Percentiles rank a stretch among this genome's conserved stretches.
Conservation (phyloP, 176 grass and related monocot genomes). For the Musa acuminata region DNA sequence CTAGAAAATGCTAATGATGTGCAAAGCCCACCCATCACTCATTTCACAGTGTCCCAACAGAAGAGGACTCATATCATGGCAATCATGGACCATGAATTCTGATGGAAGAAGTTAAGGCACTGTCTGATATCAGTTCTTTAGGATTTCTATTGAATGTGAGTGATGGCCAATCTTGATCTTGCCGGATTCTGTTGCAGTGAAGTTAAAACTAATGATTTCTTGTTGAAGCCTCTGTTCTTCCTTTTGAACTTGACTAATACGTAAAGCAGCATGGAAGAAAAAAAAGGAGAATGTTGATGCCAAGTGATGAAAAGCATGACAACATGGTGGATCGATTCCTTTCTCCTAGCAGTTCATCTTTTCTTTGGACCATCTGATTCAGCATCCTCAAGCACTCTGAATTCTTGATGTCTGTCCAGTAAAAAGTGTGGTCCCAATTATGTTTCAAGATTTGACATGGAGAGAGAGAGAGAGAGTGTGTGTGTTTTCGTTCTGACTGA, state of each 20-base stretch:
- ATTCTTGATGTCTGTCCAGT: neutral
- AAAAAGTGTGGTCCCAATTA: neutral
- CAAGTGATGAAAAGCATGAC: constrained; percentile 4
- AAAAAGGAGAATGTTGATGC: neutral
- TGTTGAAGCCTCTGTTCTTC: neutral
- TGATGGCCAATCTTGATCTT: too few species aligned
- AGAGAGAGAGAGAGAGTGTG: too few species aligned
- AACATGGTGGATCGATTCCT: neutral
- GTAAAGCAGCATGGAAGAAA: neutral
- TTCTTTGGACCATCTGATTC: neutral
- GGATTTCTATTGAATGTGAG: neutral
- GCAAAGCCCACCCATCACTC: constrained; percentile 4
- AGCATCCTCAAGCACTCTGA: neutral
- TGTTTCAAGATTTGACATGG: neutral
- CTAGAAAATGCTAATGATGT: neutral
- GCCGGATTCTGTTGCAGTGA: too few species aligned
- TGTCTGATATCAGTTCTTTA: neutral
- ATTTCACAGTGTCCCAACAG: neutral
- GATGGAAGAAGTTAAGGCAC: neutral
- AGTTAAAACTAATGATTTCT: neutral
- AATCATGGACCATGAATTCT: constrained; percentile 4
- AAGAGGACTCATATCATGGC: constrained; percentile 1
- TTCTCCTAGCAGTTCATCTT: neutral
- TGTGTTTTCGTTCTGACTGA: too few species aligned
- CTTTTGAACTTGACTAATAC: neutral